These are phyloP conservation scores for Hericium coralloides DNA, from an alignment of 768 basidiomycete species.

Conservation along the genomic window DNA sequence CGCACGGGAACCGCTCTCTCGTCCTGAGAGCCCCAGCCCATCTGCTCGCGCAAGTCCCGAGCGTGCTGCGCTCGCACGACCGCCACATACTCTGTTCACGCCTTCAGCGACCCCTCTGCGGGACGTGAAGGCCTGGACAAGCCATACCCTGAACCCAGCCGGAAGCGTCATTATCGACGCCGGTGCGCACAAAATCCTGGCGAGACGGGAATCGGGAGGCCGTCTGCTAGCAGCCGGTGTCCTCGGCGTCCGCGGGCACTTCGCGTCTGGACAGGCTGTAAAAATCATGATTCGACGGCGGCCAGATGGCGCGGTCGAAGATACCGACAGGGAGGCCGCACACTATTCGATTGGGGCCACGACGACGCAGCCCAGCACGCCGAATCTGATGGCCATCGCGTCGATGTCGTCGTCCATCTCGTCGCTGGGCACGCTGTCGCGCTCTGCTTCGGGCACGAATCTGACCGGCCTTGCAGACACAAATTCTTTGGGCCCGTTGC, in stretches of 20 bases:
- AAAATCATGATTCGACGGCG: constrained; percentile 55
- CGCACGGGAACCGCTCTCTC: constrained; percentile 24
- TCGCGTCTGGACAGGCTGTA: constrained; percentile 94
- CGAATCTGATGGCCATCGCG: constrained; percentile 14
- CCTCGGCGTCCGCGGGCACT: constrained; percentile 74
- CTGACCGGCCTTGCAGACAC: neutral
- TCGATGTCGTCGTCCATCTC: neutral
- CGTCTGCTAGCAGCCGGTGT: constrained; percentile 91
- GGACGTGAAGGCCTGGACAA: constrained; percentile 94
- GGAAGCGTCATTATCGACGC: constrained; percentile 84
- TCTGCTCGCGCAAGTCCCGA: constrained; percentile 12
- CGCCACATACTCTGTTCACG: constrained; percentile 84
- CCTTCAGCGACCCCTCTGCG: constrained; percentile 62
- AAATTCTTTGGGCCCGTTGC: constrained; percentile 7
- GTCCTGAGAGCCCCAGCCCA: constrained; percentile 14
- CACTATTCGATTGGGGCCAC: constrained; percentile 31
- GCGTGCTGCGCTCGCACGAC: constrained; percentile 27
- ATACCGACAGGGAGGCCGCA: constrained; percentile 11
- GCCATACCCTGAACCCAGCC: constrained; percentile 86
- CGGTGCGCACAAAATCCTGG: constrained; percentile 83
- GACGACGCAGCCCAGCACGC: constrained; percentile 49
- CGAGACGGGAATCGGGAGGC: constrained; percentile 81
- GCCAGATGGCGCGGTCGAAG: constrained; percentile 15
- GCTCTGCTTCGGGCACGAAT: constrained; percentile 7
- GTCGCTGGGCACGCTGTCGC: constrained; percentile 10